Evolutionary conservation across 2,329 filamentous ascomycete species (phyloP).

Genomic region (Teratosphaeria gauchensis): DNA sequence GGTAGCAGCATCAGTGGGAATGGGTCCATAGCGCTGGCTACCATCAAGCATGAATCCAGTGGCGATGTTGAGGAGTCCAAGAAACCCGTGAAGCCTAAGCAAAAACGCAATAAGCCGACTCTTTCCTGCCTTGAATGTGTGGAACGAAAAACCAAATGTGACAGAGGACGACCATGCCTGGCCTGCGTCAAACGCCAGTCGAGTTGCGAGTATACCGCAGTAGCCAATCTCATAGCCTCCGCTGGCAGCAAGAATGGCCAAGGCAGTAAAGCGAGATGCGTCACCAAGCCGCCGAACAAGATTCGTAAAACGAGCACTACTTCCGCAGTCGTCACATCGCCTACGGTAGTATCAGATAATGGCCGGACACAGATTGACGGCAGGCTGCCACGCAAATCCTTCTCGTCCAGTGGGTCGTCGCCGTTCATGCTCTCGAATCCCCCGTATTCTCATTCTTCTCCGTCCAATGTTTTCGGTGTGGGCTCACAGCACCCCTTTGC

Average conservation of each 20-base stretch:
- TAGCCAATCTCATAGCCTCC: constrained; percentile 59
- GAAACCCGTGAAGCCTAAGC: constrained; percentile 39
- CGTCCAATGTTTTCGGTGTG: constrained; percentile 72
- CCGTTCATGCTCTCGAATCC: constrained; percentile 59
- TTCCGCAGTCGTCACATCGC: constrained; percentile 14
- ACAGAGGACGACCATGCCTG: constrained; percentile 55
- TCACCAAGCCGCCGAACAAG: constrained; percentile 27
- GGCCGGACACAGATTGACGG: constrained; percentile 19
- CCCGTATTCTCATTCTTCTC: constrained; percentile 59
- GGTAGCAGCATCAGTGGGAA: not conserved
- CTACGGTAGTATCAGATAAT: constrained; percentile 15
- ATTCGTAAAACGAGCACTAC: constrained; percentile 20
- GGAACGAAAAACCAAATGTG: constrained; percentile 77
- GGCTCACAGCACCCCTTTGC: constrained; percentile 70
- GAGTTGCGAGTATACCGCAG: constrained; percentile 63
- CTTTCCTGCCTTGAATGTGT: constrained; percentile 72
- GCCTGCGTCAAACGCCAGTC: constrained; percentile 67
- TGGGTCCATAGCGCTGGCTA: not conserved
- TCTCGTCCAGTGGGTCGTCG: constrained; percentile 14
- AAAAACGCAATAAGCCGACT: constrained; percentile 77
- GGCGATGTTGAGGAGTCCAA: not conserved
- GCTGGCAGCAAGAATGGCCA: constrained; percentile 35
- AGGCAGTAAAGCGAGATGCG: constrained; percentile 19
- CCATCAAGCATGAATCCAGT: constrained; percentile 1
- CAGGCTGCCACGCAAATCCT: constrained; percentile 11